These are phyloP conservation scores for Colletotrichum tropicicola DNA, from an alignment of 2,329 filamentous ascomycete species.

Conservation along the genomic window DNA sequence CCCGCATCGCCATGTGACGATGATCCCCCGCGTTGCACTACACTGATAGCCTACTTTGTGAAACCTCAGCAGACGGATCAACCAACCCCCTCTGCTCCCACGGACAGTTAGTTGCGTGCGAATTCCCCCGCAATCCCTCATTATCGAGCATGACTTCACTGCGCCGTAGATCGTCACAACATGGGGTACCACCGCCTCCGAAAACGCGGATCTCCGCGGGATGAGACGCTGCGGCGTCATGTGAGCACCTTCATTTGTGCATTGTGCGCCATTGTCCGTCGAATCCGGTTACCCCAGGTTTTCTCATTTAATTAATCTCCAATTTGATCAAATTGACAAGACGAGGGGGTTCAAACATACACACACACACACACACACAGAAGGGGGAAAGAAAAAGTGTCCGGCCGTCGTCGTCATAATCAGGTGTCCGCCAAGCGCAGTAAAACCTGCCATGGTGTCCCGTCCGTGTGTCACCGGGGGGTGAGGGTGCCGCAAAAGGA, in stretches of 20 bases:
- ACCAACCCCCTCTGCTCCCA: background rate
- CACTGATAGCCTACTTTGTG: background rate
- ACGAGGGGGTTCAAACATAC: background rate
- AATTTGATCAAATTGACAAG: background rate
- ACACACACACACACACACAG: background rate
- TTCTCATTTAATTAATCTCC: background rate
- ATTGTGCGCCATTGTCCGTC: background rate
- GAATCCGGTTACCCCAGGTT: background rate
- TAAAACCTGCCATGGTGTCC: background rate
- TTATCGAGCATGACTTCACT: background rate
- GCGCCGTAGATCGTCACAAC: background rate
- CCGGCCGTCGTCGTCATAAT: background rate
- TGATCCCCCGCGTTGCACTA: too few relatives aligned
- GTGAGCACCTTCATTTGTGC: background rate
- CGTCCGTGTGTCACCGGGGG: background rate
- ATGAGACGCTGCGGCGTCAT: background rate
- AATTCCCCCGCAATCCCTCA: background rate
- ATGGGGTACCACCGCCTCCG: background rate
- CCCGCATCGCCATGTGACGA: too few relatives aligned
- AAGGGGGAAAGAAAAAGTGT: background rate
- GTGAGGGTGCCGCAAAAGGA: background rate
- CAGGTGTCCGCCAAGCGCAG: background rate
- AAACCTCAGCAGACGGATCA: background rate
- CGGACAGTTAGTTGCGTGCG: too few relatives aligned
- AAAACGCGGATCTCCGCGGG: slow-evolving; percentile 14